Percentiles rank a stretch among this genome's conserved stretches.
Evolutionary conservation across 2,329 filamentous ascomycete species (phyloP).

Genomic region (Penicillium sp.): DNA sequence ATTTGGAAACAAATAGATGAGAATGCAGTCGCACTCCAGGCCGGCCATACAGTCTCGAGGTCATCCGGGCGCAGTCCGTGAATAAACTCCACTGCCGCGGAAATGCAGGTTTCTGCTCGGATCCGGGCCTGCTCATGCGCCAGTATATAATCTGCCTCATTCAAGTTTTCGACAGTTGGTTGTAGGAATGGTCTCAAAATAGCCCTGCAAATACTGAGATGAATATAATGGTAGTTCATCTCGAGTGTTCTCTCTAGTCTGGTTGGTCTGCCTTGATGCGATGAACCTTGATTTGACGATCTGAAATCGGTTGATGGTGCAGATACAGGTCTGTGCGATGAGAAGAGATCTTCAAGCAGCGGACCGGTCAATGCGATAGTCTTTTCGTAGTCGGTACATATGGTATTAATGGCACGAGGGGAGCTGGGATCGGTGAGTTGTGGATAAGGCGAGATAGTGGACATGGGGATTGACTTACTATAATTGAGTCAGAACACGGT

Average conservation of each 20-base stretch:
- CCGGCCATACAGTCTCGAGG: neutral
- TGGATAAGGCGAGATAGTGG: neutral
- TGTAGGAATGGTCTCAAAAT: neutral
- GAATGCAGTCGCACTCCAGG: neutral
- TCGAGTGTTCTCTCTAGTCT: neutral
- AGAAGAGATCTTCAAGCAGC: neutral
- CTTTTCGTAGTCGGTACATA: neutral
- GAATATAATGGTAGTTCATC: constrained; percentile 4
- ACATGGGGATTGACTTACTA: neutral
- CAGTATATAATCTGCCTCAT: neutral
- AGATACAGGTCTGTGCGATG: neutral
- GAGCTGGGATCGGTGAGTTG: neutral
- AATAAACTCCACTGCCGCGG: neutral
- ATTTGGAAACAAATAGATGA: constrained; percentile 3
- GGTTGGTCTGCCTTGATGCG: neutral
- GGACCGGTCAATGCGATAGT: neutral
- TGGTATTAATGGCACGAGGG: neutral
- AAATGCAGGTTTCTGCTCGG: neutral
- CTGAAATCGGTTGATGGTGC: neutral
- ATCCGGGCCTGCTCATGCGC: neutral
- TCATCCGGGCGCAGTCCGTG: neutral
- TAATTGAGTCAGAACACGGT: neutral
- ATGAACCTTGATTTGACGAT: neutral
- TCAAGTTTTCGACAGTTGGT: neutral
- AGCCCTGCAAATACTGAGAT: neutral